Evolutionary conservation across 2,329 filamentous ascomycete genomes (phyloP), one percentile per base, ranked within the genome.

Genomic region (Huntiella bhutanensis): DNA sequence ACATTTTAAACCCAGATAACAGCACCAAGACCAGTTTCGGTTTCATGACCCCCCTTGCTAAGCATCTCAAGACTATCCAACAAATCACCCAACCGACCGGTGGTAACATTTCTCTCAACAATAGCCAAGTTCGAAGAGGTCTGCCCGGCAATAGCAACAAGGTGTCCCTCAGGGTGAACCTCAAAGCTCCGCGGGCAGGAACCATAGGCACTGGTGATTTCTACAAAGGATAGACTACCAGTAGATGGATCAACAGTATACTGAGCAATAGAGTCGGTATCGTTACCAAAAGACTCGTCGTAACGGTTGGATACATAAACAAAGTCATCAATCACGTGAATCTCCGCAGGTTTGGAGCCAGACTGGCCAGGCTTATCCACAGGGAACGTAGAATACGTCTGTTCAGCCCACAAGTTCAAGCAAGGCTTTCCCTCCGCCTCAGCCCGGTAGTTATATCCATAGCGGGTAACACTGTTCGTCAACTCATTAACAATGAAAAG

Each of bases 111-210:
- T 8, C 79, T 60, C 49, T 59, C 56, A 19, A 78, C 62, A 33
- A 82, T 66, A 2, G 67, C 70, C 1, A 82, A 70, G 16, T 67
- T 72, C 11, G 69, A 65, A 36, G 67, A 72, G 2, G 68, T 67
- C 60, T 81, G 76, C 17, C 79, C 68, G 0, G 70, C 78, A 35
- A 82, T 67, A 0, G 77, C 77, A 1, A 81, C 66, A 50, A 77
- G 53, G 39, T 68, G 64, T 0, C 77, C 77, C 0, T 67, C 67
- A 35, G 64, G 64, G 55, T 78, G 80, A 46, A 80, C 62, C 16
- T 65, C 64, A 55, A 81, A 77, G 1, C 76, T 77, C 1, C 79
- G 64, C 0, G 79, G 78, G 53, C 70, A 75, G 47, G 61, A 67
- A 0, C 77, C 71, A 50, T 72, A 70, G 1, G 74, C 67, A 17